These are phyloP conservation scores for Neofusicoccum parvum DNA, from an alignment of 2,329 filamentous ascomycete genomes.

Conservation along the genomic window DNA sequence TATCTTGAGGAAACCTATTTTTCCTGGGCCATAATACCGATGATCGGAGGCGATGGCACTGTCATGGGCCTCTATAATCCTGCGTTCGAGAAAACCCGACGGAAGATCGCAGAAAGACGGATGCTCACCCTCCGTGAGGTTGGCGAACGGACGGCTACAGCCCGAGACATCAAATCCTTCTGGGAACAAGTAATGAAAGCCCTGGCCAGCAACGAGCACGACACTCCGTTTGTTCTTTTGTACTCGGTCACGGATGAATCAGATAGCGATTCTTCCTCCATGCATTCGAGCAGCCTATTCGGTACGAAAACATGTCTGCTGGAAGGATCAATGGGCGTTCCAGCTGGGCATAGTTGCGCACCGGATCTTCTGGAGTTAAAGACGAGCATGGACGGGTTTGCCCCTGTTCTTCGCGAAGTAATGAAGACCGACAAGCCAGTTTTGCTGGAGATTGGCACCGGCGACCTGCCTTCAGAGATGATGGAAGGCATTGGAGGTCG, in stretches of 20 bases:
- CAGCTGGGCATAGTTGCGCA: conserved; percentile 63
- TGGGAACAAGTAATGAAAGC: conserved; percentile 72
- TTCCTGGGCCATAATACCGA: conserved; percentile 78
- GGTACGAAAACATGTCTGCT: conserved; percentile 67
- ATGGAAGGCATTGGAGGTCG: conserved; percentile 69
- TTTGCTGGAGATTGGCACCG: conserved; percentile 66
- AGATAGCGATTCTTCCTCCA: conserved; percentile 72
- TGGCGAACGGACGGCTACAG: conserved; percentile 71
- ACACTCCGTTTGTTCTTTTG: conserved; percentile 75
- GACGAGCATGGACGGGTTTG: conserved; percentile 71
- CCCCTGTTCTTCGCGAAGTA: conserved; percentile 74
- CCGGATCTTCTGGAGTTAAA: conserved; percentile 68
- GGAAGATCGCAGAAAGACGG: conserved; percentile 75
- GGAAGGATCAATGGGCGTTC: conserved; percentile 72
- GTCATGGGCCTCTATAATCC: conserved; percentile 80
- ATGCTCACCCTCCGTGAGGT: conserved; percentile 80
- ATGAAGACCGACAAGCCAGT: conserved; percentile 69
- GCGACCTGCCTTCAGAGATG: conserved; percentile 65
- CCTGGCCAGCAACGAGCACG: conserved; percentile 72
- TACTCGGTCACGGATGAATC: conserved; percentile 74
- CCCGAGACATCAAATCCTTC: conserved; percentile 72
- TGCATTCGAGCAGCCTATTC: conserved; percentile 67
- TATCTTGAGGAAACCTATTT: conserved; percentile 81
- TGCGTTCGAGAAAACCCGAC: conserved; percentile 76
- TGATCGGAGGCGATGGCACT: conserved; percentile 72